Base-by-base conservation (phyloP, 192 early-diverging fungal species). In the Entomortierella parvispora region DNA sequence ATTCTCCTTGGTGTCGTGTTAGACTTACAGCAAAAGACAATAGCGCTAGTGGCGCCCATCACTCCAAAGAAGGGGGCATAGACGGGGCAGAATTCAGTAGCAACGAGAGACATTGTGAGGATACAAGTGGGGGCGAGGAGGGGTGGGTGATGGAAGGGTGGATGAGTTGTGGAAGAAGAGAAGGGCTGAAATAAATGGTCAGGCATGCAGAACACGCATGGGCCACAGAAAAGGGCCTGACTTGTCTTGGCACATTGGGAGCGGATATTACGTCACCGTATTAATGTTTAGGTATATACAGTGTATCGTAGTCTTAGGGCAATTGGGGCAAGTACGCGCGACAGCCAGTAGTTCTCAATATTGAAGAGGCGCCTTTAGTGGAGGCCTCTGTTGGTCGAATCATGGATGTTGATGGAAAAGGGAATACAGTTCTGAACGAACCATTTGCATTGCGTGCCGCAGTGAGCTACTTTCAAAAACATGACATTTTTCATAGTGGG, bases 51-150 rank as follows among this genome's bases (percentile, higher is more conserved):
- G 79, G 93, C 95, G 43, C 97, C 97, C 45, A 95, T 91, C 46
- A 93, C 89, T 68, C 96, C 95, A 82, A 99, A 96, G 89, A 99
- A 94, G 46, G 97, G 94, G 59, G 96, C 88, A 81, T 93, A 99
- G 46, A 91, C 90, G 33, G 97, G 97, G 87, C 97, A 77, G 65
- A 40, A 77, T 29, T 77, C 74, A 29, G 65, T 77, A 52, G 74
- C 45, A 46, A 64, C 60, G 28, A 57, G 71, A 33, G 50, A 0
- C 28, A 63, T 44, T 64, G 67, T 75, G 59, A n/a, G 65, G 37
- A 40, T 9, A 23, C 12, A 33, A 32, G 34, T 50, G 8, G 25
- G 33, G 37, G 40, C 43, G 47, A 26, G 25, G 23, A 37, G 1
- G 56, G 26, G 56, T 11, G 56, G 33, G 23, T 34, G 56, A 6